Base-by-base conservation (phyloP, 148 eudicot species). In the Pouteria glomerata region DNA sequence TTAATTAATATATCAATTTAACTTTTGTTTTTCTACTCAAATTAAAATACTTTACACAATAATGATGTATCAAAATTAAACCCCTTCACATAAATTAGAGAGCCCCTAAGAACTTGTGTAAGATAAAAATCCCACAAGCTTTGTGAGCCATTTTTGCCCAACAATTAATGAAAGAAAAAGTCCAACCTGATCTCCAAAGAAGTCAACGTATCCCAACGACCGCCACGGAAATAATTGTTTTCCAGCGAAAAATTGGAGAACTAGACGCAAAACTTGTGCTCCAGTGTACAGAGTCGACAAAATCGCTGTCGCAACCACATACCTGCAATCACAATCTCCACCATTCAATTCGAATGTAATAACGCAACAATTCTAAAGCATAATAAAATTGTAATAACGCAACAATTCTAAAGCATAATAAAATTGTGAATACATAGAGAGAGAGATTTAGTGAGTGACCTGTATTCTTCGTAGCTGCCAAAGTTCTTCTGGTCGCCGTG, bases 171-270 rank as follows among this genome's bases (percentile, higher is more conserved):
- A 15, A 12, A 66, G n/a, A 26, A 50, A 58, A 37, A n/a, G 4
- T 29, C 56, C 24, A 37, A 90, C 93, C 93, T 86, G 97, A 76
- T 88, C 97, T 2, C 82, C 90, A 56, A 82, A 61, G 53, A 88
- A 88, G 69, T 83, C 88, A 50, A 86, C 8, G 76, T 78, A 62
- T 33, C 74, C 75, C 15, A 76, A 47, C 21, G 57, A 70, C n/a
- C 76, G 68, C 15, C 63, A 65, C 7, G 86, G 50, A 72, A 79
- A 50, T 0, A 78, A 8, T 14, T 81, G 73, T 3, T 56, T 79
- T 23, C 80, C 78, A 4, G 83, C 82, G 4, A 73, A 74, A 63
- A 83, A 74, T 56, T 83, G 85, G 47, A 77, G 81, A 67, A 82
- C 41, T 57, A 86, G 89, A 14, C 82, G 76, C 58, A 79, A 74